Evolutionary conservation across 2,329 filamentous ascomycete species (phyloP), one percentile per base, ranked within the genome.

Genomic region (Geosmithia flava): DNA sequence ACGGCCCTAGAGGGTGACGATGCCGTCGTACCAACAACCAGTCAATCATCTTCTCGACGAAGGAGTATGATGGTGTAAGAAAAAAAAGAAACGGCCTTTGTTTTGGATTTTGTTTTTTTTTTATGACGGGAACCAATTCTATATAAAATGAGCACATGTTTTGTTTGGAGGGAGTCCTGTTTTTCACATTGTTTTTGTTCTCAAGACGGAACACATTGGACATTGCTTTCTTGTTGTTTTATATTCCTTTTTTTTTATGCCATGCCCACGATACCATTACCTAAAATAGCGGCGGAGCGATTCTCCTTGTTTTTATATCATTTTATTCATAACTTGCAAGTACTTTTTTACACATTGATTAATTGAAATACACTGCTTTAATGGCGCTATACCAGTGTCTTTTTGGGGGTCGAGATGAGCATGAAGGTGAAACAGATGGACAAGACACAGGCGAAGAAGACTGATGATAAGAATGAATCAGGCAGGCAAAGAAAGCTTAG

Each of bases 21-120:
- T 4, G 53, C 50, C 16, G 42, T 40, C 27, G 50, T 55, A 17
- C 54, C 60, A 47, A 50, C 53, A 29, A 54, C 52, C 47, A 59
- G 62, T 19, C 59, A 58, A 23, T 54, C 56, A 49, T 66, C 57
- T 33, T 67, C 68, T 50, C 66, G 76, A 56, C 65, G 76, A 53
- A 67, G 75, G 55, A 80, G 75, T 58, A 80, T 78, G 73, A 78
- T 80, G 75, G 59, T 79, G 61, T 78, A 66, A 74, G 39, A 42
- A n/a, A n/a, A 30, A 30, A 30, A 30, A 11, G 11, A 37, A 37
- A 37, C 33, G 33, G 33, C 33, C 33, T 37, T 16, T 37, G 11
- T 44, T 41, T 45, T 42, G 43, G 40, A 42, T 7, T 4, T 20
- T 42, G 6, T 20, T 42, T 42, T 42, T 42, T 33, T 37, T 47